Conservation (phyloP, 2,329 filamentous ascomycete species). For the Onygenales sp. region DNA sequence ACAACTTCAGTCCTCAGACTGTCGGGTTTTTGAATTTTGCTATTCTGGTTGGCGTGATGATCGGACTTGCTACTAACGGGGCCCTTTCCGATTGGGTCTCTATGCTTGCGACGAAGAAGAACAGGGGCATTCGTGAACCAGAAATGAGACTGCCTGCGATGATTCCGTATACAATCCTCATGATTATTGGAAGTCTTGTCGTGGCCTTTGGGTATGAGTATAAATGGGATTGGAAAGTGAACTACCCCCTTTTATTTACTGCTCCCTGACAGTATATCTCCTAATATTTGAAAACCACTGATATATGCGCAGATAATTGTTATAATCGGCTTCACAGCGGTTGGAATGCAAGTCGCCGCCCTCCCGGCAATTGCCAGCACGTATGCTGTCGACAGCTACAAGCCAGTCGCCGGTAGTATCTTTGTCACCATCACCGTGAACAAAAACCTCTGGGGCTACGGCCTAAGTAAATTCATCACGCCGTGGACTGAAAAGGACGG, state of each 20-base stretch:
- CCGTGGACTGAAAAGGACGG: constrained; percentile 41
- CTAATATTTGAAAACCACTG: not conserved
- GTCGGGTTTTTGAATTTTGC: constrained; percentile 52
- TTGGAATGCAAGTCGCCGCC: constrained; percentile 50
- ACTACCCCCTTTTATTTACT: constrained; percentile 1
- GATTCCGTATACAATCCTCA: constrained; percentile 49
- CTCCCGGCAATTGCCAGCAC: constrained; percentile 48
- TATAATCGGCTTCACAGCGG: constrained; percentile 48
- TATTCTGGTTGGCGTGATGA: constrained; percentile 43
- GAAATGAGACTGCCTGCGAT: constrained; percentile 50
- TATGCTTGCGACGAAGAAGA: constrained; percentile 42
- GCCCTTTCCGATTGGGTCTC: constrained; percentile 50
- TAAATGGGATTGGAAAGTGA: constrained; percentile 45
- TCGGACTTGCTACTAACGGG: constrained; percentile 47
- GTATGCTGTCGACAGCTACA: constrained; percentile 57
- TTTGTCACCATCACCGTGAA: constrained; percentile 55
- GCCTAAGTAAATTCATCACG: constrained; percentile 48
- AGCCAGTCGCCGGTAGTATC: constrained; percentile 50
- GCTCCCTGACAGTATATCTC: not conserved
- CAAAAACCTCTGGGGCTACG: constrained; percentile 56
- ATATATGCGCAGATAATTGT: constrained; percentile 33
- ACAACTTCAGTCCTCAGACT: constrained; percentile 41
- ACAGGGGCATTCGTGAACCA: constrained; percentile 47
- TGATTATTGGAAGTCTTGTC: constrained; percentile 50
- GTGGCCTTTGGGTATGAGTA: constrained; percentile 45